Evolutionary conservation across 2,329 filamentous ascomycete genomes (phyloP).

Genomic region (Neoarthrinium moseri): DNA sequence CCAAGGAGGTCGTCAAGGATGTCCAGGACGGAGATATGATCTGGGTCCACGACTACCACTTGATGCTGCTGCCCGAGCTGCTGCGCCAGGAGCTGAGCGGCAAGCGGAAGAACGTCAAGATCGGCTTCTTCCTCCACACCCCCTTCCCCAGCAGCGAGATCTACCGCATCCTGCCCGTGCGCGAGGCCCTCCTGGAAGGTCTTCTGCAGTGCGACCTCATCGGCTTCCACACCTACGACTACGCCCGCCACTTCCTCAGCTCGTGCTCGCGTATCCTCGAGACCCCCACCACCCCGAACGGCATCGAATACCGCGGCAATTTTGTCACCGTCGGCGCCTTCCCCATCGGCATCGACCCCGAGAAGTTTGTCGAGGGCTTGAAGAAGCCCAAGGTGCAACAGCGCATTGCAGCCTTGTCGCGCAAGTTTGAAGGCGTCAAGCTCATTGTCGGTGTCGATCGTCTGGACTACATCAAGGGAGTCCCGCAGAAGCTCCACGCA

Average conservation of each 20-base stretch:
- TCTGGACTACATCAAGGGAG: slow-evolving; percentile 97
- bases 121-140: slow-evolving; percentile 97
- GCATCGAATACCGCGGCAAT: slow-evolving; percentile 85
- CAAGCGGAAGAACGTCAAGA: slow-evolving; percentile 87
- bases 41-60: slow-evolving; percentile 98
- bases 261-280: slow-evolving; percentile 92
- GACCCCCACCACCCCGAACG: slow-evolving; percentile 82
- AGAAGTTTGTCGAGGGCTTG: slow-evolving; percentile 89
- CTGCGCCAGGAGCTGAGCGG: slow-evolving; percentile 83
- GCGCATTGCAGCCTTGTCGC: slow-evolving; percentile 78
- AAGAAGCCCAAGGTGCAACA: slow-evolving; percentile 83
- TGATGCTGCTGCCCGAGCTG: slow-evolving; percentile 96
- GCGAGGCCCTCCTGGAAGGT: slow-evolving; percentile 82
- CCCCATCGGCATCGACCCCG: slow-evolving; percentile 95
- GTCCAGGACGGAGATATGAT: slow-evolving; percentile 92
- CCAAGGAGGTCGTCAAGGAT: slow-evolving; percentile 80
- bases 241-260: slow-evolving; percentile 95
- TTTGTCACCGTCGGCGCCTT: slow-evolving; percentile 92
- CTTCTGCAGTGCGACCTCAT: slow-evolving; percentile 92
- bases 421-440: slow-evolving; percentile 94
- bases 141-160: slow-evolving; percentile 97
- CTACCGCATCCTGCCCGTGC: slow-evolving; percentile 90
- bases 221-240: slow-evolving; percentile 98
- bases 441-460: slow-evolving; percentile 96
- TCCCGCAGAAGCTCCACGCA: slow-evolving; percentile 95